Evolutionary conservation across 352 stramenopile species (phyloP), one percentile per base, ranked within the genome.

Genomic region (Poterioochromonas sp.): DNA sequence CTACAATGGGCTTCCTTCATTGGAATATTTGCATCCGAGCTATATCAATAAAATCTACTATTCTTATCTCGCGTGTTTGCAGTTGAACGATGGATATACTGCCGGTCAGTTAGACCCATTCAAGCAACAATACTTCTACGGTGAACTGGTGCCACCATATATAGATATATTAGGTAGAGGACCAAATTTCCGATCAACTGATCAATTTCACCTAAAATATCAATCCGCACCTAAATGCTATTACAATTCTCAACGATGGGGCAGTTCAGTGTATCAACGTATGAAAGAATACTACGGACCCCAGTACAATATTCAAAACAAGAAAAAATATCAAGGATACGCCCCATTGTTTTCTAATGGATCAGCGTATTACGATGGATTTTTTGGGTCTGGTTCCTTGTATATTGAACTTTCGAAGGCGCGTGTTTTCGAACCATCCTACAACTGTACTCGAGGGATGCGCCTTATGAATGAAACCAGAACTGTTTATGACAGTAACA

Each of bases 361-460:
- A 15, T 87, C 90, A 49, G 82, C 84, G 63, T 84, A 95, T 83
- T 89, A 88, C 78, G 68, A 80, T 0, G 92, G 88, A 29, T 93
- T 93, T 78, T 96, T 94, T 79, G 88, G 87, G 0, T 87, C 87
- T 8, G 91, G 92, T 0, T 93, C 90, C 0, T 82, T 95, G 1
- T 88, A 83, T 51, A 94, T 97, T 41, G 88, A 96, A 71, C 78
- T 96, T 0, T 86, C 87, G 0, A 81, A 93, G 12, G 88, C 90
- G 5, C 87, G 90, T 39, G 84, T 87, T 32, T 97, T 88, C 68
- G 88, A 97, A 69, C 82, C 87, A 32, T 83, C 87, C 1, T 94
- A 92, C 53, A 97, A 98, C 80, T 98, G 94, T 81, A 97, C 92
- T 0, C 87, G 87, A 35, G 93, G 94, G 0, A 95, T 97, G 53